Base-by-base conservation (phyloP, 164 flowering plant genomes). In the grape (Vitis vinifera) region DNA sequence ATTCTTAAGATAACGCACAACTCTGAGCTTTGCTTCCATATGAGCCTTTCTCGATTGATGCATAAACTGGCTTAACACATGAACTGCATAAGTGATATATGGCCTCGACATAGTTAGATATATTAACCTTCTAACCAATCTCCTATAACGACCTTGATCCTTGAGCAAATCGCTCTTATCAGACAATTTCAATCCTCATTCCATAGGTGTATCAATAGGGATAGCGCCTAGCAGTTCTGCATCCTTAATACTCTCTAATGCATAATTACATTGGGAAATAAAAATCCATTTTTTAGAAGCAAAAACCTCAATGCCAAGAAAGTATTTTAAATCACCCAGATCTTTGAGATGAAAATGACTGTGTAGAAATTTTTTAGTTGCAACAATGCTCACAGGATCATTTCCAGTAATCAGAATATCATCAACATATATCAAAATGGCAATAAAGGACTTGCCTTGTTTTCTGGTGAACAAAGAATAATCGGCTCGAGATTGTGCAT, bases 161-260 rank as follows among this genome's bases (percentile, higher is more conserved):
- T 62, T 62, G 64, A 62, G 64, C 14, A 62, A 29, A 27, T 61
- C 64, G 23, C 64, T 29, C 64, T 62, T 62, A 16, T 62, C 31
- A 7, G 64, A 62, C 12, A 62, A 62, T 62, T 62, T 62, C 64
- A 29, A 62, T 12, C 44, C 44, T 29, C 7, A 2, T 62, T 62
- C 64, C 48, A 62, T 19, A 19, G 44, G 44, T 19, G 64, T 27
- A 31, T 31, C 37, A 31, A 31, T 31, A 5, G 37, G 37, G 37
- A 5, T 31, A 2, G 37, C 5, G 37, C 4, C 30, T 19, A 19
- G 15, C 55, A 8, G 8, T 14, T 37, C 64, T 14, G 1, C 64
- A 62, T 62, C 64, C 44, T 62, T 1, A 29, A 62, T 62, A 9
- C 10, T 62, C 16, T 62, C 23, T 29, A 27, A 16, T 19, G 48